These are phyloP conservation scores for Pseudogymnoascus sp. DNA, from an alignment of 2,329 filamentous ascomycete species.

Conservation along the genomic window DNA sequence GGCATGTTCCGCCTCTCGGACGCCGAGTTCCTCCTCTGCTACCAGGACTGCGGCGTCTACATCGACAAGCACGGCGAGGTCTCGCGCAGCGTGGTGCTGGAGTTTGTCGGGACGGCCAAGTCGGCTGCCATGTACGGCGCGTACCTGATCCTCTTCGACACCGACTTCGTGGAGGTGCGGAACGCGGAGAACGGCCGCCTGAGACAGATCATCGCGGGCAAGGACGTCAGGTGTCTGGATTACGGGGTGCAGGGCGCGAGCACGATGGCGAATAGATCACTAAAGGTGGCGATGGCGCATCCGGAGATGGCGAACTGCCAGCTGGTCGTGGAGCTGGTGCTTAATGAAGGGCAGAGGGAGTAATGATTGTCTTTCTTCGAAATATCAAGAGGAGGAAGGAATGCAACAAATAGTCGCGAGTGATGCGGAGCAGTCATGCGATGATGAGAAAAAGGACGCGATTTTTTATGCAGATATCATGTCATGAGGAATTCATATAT, in stretches of 20 bases:
- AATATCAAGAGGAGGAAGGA: not conserved
- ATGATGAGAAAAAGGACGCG: not conserved
- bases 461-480: not conserved
- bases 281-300: constrained; percentile 94
- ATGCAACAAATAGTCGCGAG: constrained; percentile 1
- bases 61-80: constrained; percentile 98
- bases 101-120: constrained; percentile 90
- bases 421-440: not conserved
- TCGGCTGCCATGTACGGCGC: constrained; percentile 83
- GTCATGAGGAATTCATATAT: constrained; percentile 1
- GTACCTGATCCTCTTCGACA: constrained; percentile 88
- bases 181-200: constrained; percentile 93
- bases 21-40: constrained; percentile 85
- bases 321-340: constrained; percentile 81
- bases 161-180: constrained; percentile 92
- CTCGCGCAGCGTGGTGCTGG: constrained; percentile 89
- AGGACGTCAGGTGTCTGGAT: constrained; percentile 84
- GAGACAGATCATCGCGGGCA: constrained; percentile 86
- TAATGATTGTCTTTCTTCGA: constrained; percentile 14
- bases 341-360: constrained; percentile 70
- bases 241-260: constrained; percentile 60
- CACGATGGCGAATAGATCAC: constrained; percentile 53
- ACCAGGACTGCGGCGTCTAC: constrained; percentile 94
- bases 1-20: constrained; percentile 96
- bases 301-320: constrained; percentile 77